A percentile compares a stretch with the other conserved stretches of the same genome.
Evolutionary conservation across 306 rosid genomes (phyloP).

Genomic region (Canavalia ensiformis): DNA sequence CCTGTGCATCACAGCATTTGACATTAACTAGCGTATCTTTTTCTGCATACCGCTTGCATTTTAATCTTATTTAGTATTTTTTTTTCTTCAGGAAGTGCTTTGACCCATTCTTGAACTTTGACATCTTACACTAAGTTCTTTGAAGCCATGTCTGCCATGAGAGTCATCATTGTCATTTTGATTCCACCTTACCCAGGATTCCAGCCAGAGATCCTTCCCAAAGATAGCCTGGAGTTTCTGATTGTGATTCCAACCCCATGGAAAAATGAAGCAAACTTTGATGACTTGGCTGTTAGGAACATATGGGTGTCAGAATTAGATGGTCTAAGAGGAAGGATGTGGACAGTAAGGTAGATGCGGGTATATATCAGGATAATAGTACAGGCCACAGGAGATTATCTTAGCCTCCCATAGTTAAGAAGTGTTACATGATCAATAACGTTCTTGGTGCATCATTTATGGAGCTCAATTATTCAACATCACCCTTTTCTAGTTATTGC

Average conservation of each 20-base stretch:
- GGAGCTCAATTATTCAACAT: constrained; percentile 33
- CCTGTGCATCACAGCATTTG: too few relatives aligned
- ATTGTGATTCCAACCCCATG: constrained; percentile 76
- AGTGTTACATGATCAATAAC: constrained; percentile 46
- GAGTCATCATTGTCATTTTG: constrained; percentile 66
- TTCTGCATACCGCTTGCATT: too few relatives aligned
- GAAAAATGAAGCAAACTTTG: constrained; percentile 70
- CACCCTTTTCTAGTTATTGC: too few relatives aligned
- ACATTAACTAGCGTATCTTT: too few relatives aligned
- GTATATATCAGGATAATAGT: constrained; percentile 41
- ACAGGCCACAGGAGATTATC: constrained; percentile 64
- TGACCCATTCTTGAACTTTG: constrained; percentile 94
- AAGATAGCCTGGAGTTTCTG: constrained; percentile 62
- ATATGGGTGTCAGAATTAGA: constrained; percentile 57
- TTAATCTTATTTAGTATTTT: too few relatives aligned
- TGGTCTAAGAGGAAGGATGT: constrained; percentile 45
- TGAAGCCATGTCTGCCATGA: constrained; percentile 98
- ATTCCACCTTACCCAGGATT: constrained; percentile 57
- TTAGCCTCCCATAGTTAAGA: constrained; percentile 65
- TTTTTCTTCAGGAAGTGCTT: constrained; percentile 80
- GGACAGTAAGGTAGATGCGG: constrained; percentile 27
- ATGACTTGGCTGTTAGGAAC: constrained; percentile 67
- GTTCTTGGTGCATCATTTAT: constrained; percentile 20
- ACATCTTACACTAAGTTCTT: constrained; percentile 94
- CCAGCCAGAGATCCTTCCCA: constrained; percentile 71